Conservation (phyloP, 2,329 filamentous ascomycete species). For the Trichoderma polysporum region DNA sequence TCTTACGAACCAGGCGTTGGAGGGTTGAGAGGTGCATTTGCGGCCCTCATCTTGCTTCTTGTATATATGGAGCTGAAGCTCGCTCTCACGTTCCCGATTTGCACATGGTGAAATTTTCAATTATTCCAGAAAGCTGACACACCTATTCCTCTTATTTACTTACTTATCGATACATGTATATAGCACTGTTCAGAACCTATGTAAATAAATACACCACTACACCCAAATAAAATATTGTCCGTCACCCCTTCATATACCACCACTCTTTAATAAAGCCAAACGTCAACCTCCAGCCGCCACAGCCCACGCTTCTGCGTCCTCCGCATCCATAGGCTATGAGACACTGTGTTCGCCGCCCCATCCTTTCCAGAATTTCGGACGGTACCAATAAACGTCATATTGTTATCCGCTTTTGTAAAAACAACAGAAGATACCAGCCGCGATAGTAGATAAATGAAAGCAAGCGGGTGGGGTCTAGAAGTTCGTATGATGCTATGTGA, state of each 20-base stretch:
- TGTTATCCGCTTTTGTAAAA: constrained; percentile 22
- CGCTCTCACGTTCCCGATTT: background rate
- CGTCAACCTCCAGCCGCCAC: background rate
- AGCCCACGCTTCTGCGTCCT: too few relatives aligned
- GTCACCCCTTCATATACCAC: background rate
- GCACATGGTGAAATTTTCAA: background rate
- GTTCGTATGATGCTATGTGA: constrained; percentile 27
- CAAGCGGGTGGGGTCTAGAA: constrained; percentile 23
- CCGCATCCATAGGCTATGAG: background rate
- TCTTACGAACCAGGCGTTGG: background rate
- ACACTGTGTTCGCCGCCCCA: background rate
- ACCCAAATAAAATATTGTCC: background rate
- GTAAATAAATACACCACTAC: background rate
- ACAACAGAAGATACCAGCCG: constrained; percentile 19
- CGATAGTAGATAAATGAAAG: constrained; percentile 28
- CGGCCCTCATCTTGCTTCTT: background rate
- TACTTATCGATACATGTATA: too few relatives aligned
- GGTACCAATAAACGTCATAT: constrained; percentile 25
- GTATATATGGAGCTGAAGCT: background rate
- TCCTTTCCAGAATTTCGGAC: background rate
- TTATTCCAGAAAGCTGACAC: background rate
- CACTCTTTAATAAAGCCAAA: constrained; percentile 4
- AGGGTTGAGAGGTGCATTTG: background rate
- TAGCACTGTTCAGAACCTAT: background rate
- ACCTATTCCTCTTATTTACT: background rate